These are phyloP conservation scores for Picochlorum sp. DNA, from an alignment of 139 green algal genomes.

Conservation along the genomic window DNA sequence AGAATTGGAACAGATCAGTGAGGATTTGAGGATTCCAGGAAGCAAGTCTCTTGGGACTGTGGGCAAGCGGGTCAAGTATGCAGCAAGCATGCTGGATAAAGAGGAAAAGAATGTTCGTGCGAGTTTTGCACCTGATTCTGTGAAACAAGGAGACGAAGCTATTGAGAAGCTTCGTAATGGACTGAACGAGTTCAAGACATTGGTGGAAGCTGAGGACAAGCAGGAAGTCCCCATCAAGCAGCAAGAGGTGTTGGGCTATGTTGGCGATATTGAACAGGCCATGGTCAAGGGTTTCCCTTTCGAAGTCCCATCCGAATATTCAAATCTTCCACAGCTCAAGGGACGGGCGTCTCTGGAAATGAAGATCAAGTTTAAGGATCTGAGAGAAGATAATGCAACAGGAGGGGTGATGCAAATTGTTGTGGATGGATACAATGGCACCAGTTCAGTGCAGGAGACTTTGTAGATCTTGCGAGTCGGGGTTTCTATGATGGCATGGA, in stretches of 20 bases:
- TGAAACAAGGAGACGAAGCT: conserved; percentile 38
- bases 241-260: conserved; percentile 71
- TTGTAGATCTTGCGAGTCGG: conserved; percentile 84
- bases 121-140: conserved; percentile 66
- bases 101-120: conserved; percentile 46
- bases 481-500: conserved; percentile 95
- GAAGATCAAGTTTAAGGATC: conserved; percentile 58
- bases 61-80: conserved; percentile 39
- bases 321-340: conserved; percentile 80
- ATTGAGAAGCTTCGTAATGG: conserved; percentile 29
- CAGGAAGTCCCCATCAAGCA: conserved; percentile 67
- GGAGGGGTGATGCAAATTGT: conserved; percentile 57
- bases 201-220: conserved; percentile 79
- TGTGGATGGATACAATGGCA: conserved; percentile 96
- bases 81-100: conserved; percentile 42
- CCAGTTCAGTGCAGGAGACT: conserved; percentile 89
- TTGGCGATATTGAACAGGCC: conserved; percentile 79
- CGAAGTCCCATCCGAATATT: conserved; percentile 79
- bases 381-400: conserved; percentile 45
- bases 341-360: conserved; percentile 90
- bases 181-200: conserved; percentile 57
- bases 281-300: conserved; percentile 95
- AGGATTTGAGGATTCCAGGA: conserved; percentile 80
- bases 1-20: conserved; percentile 80
- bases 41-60: conserved; percentile 71